These are phyloP conservation scores for Tuber magnatum DNA, from an alignment of 495 filamentous ascomycete species.

Conservation along the genomic window DNA sequence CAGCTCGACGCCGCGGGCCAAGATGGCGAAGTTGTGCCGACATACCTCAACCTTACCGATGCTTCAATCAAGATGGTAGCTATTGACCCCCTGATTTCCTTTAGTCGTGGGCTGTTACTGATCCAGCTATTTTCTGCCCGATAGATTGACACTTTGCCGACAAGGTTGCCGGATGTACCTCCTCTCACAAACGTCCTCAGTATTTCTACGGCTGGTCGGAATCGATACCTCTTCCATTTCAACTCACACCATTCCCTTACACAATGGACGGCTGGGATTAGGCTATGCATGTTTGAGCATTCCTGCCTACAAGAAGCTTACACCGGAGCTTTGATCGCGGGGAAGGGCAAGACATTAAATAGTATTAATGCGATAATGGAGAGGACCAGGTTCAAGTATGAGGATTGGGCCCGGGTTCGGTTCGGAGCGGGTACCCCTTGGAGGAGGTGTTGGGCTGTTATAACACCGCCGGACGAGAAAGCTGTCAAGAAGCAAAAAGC, in stretches of 20 bases:
- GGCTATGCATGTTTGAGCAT: constrained; percentile 91
- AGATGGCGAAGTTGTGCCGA: constrained; percentile 79
- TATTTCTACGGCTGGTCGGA: constrained; percentile 88
- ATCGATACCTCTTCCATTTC: constrained; percentile 92
- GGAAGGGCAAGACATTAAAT: constrained; percentile 81
- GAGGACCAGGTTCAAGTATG: constrained; percentile 62
- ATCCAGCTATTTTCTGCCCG: neutral
- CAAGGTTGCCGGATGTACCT: constrained; percentile 62
- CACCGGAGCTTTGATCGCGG: constrained; percentile 89
- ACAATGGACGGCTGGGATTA: constrained; percentile 93
- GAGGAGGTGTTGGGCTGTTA: constrained; percentile 93
- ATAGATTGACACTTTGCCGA: constrained; percentile 86
- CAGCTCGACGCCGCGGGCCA: constrained; percentile 82
- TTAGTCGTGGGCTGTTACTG: neutral
- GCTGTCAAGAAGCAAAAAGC: constrained; percentile 76
- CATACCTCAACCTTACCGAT: constrained; percentile 95
- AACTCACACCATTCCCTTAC: constrained; percentile 86
- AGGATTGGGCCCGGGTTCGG: constrained; percentile 92
- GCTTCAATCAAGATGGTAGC: constrained; percentile 93
- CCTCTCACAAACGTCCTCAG: constrained; percentile 89
- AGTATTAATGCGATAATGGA: constrained; percentile 82
- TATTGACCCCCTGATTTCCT: neutral
- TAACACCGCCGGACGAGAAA: constrained; percentile 87
- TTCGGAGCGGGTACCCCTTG: constrained; percentile 96
- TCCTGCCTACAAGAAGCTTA: constrained; percentile 91